These are phyloP conservation scores for Leccinum obscurum DNA, from an alignment of 768 basidiomycete genomes.

Conservation along the genomic window DNA sequence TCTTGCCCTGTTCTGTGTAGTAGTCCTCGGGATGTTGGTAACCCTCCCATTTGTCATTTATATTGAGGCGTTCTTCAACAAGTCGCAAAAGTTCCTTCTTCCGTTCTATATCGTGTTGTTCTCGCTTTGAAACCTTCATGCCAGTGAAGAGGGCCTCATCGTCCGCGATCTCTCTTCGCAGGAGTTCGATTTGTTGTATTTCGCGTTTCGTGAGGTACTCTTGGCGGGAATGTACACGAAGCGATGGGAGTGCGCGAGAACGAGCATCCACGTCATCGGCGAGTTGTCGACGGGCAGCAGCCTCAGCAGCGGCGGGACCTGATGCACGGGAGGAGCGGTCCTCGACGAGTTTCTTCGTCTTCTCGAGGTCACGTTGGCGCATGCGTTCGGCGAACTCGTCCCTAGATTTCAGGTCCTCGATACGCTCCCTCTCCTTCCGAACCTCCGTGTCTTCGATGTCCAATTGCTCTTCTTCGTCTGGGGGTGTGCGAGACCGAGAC, in stretches of 20 bases:
- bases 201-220: slow-evolving; percentile 97
- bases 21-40: slow-evolving; percentile 98
- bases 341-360: slow-evolving; percentile 87
- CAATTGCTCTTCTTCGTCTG: slow-evolving; percentile 39
- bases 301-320: slow-evolving; percentile 74
- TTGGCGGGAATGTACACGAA: slow-evolving; percentile 88
- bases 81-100: slow-evolving; percentile 92
- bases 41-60: slow-evolving; percentile 95
- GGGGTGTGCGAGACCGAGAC: slow-evolving; percentile 25
- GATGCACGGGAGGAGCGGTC: slow-evolving; percentile 81
- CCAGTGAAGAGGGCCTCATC: slow-evolving; percentile 89
- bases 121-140: slow-evolving; percentile 86
- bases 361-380: slow-evolving; percentile 76
- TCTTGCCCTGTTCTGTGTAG: slow-evolving; percentile 96
- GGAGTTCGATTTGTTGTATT: slow-evolving; percentile 90
- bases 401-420: slow-evolving; percentile 80
- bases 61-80: slow-evolving; percentile 91
- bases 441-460: slow-evolving; percentile 75
- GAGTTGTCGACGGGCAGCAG: slow-evolving; percentile 73
- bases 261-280: slow-evolving; percentile 76
- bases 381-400: slow-evolving; percentile 94
- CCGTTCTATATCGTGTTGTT: slow-evolving; percentile 75
- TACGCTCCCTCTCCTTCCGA: slow-evolving; percentile 68
- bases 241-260: slow-evolving; percentile 55
- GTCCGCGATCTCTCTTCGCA: slow-evolving; percentile 91